phyloP scores from a whole-genome alignment of 495 filamentous ascomycete genomes.

The Tuber magnatum region DNA sequence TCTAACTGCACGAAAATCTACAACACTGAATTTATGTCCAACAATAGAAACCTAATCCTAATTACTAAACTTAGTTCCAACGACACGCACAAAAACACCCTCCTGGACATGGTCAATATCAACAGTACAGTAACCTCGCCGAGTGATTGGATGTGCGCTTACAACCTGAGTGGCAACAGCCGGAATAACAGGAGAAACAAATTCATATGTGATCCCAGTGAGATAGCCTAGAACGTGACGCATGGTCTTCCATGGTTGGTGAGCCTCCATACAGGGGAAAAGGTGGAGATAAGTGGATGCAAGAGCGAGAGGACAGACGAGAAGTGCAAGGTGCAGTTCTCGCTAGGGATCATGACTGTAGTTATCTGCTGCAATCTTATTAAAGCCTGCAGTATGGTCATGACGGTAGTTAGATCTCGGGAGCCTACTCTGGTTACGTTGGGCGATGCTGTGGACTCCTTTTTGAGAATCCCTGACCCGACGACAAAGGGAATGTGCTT shows the following conservation, averaged over 20 bases:
- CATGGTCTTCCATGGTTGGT: background rate
- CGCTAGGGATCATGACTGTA: conserved; percentile 40
- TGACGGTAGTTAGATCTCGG: conserved; percentile 26
- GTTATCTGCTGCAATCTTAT: conserved; percentile 43
- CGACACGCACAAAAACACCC: background rate
- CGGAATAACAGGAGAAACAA: background rate
- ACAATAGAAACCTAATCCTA: background rate
- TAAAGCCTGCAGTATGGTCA: conserved; percentile 40
- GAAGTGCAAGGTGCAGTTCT: conserved; percentile 39
- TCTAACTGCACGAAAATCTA: background rate
- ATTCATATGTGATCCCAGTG: background rate
- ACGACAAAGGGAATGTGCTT: conserved; percentile 42
- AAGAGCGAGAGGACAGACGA: conserved; percentile 4
- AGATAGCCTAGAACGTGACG: background rate
- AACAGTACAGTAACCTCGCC: background rate
- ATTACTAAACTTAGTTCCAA: background rate
- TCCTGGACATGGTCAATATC: background rate
- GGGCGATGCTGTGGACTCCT: conserved; percentile 50
- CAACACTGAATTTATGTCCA: background rate
- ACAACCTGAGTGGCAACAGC: accelerated
- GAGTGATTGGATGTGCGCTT: conserved; percentile 7
- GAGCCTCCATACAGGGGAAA: background rate
- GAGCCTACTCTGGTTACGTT: conserved; percentile 45
- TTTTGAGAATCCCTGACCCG: conserved; percentile 45
- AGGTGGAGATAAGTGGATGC: conserved; percentile 1